phyloP scores from a whole-genome alignment of 2,329 filamentous ascomycete species.

The Fusarium pseudonygamai region DNA sequence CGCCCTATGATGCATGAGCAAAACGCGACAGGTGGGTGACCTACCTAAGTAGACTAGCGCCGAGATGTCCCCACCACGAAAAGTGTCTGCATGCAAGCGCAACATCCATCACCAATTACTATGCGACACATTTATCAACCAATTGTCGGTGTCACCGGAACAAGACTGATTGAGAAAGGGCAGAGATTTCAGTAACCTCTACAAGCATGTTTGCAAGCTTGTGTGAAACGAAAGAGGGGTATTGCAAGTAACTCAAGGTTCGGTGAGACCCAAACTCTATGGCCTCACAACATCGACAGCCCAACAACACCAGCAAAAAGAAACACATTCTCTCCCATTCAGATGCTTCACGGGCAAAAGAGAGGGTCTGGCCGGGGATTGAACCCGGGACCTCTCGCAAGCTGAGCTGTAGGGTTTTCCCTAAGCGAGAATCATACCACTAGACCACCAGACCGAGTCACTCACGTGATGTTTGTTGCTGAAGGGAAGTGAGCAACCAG shows the following conservation, averaged over 20 bases:
- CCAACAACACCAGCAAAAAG: not conserved
- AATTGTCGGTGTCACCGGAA: slow-evolving; percentile 1
- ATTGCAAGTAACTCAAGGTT: not conserved
- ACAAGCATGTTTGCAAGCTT: too few species aligned
- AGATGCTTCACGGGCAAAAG: not conserved
- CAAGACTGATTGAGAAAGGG: not conserved
- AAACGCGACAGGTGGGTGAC: not conserved
- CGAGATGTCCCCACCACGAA: not conserved
- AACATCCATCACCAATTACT: not conserved
- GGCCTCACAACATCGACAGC: not conserved
- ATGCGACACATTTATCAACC: not conserved
- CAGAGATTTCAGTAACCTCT: not conserved
- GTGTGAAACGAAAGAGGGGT: not conserved
- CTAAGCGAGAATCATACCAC: slow-evolving; percentile 79
- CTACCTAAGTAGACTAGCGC: not conserved
- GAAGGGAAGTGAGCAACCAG: accelerated
- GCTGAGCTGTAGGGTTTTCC: slow-evolving; percentile 54
- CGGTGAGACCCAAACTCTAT: not conserved
- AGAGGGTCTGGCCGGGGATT: slow-evolving; percentile 56
- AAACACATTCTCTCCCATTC: not conserved
- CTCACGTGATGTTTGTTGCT: slow-evolving; percentile 21
- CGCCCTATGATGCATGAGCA: slow-evolving; percentile 4
- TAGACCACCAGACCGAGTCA: slow-evolving; percentile 63
- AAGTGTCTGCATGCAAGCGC: not conserved
- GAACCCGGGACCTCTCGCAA: slow-evolving; percentile 59